Base-by-base conservation (phyloP, 2,329 filamentous ascomycete species). In the Aspergillus unguis region DNA sequence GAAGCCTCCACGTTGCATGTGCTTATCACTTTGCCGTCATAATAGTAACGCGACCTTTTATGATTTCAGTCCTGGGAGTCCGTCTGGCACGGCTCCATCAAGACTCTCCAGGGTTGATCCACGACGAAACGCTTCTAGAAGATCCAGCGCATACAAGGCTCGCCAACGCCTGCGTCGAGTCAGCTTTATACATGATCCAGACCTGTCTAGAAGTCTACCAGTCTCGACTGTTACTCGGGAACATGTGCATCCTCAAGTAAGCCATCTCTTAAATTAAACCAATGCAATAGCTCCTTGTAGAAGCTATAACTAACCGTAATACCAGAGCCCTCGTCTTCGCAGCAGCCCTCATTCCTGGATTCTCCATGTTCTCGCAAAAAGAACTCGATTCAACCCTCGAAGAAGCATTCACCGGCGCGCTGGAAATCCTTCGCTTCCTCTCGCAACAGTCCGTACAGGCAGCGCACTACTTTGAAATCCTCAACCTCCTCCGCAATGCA, bases 221-320 rank as follows among this genome's bases (percentile, higher is more conserved):
- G 6, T 71, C 75, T 2, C 67, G 70, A 0, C 46, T 79, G 0
- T 62, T 83, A 0, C 67, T 80, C 9, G 75, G 73, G 6, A 83
- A 83, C 50, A 82, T 84, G 81, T 80, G 79, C 36, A 77, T 84
- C 4, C 67, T 84, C 50, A 84, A 84, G 80, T 82, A 65, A 65
- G 77, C 58, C 4, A 9, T 17, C 5, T 7, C 11, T 33, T 2
- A 8, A 5, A 6, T 28, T 3, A 7, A 8, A 1, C n/a, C 5
- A 38, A 6, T 6, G 3, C 25, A 38, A 17, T 17, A 8, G 27
- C 10, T 6, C 4, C 27, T 6, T 4, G 23, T 23, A 27, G 17
- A 25, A 8, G 28, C 45, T 35, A n/a, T 26, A 41, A 23, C 10
- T 2, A 35, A 40, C n/a, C 7, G 6, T 17, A 17, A 17, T 9